These are phyloP conservation scores for Linnemannia exigua DNA, from an alignment of 192 early-diverging fungal species.

Conservation along the genomic window DNA sequence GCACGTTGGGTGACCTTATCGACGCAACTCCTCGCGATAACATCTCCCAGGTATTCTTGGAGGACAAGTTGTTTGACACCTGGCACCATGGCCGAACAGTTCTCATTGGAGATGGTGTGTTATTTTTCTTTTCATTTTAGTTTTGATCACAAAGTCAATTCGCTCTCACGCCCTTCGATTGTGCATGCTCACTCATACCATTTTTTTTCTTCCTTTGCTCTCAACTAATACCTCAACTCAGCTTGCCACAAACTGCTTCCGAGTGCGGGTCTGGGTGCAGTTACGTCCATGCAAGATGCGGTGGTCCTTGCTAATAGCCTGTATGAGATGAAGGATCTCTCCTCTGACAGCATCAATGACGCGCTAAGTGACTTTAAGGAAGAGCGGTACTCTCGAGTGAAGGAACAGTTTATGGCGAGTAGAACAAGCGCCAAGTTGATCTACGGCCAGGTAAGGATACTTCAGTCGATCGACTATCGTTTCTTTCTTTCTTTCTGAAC, in stretches of 20 bases:
- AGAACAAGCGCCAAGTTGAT: background rate
- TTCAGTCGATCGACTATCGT: too few relatives aligned
- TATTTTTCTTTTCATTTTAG: background rate
- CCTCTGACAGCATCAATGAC: background rate
- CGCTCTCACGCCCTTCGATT: background rate
- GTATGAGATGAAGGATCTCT: background rate
- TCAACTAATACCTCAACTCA: too few relatives aligned
- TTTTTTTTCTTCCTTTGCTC: background rate
- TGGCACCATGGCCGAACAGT: conserved; percentile 11
- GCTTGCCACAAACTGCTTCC: background rate
- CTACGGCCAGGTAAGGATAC: conserved; percentile 7
- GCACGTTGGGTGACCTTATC: background rate
- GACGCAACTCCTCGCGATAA: background rate
- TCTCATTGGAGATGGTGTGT: background rate
- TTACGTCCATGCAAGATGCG: background rate
- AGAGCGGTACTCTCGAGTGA: background rate
- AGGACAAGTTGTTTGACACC: conserved; percentile 16
- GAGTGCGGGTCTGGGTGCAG: conserved; percentile 13
- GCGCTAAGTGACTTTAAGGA: background rate
- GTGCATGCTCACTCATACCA: too few relatives aligned
- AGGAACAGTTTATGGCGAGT: background rate
- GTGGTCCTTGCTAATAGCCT: conserved; percentile 6
- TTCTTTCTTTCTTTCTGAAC: background rate
- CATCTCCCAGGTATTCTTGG: conserved; percentile 1
- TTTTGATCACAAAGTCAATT: background rate